These are phyloP conservation scores for Endocalyx cinctus DNA, from an alignment of 2,329 filamentous ascomycete species.

Conservation along the genomic window DNA sequence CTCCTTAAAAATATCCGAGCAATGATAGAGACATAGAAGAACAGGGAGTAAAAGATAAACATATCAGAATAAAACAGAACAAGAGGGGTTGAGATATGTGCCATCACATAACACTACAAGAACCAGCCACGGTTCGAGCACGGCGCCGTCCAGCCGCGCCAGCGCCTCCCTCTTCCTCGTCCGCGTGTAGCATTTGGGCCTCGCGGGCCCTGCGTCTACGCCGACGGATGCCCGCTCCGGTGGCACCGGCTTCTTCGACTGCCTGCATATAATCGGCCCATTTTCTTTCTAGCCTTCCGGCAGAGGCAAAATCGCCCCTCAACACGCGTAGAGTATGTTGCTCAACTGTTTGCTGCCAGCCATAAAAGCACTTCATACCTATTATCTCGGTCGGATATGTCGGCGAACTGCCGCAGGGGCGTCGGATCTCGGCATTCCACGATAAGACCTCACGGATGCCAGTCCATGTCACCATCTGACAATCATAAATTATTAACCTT, in stretches of 20 bases:
- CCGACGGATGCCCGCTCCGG: conserved; percentile 61
- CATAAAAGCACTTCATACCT: conserved; percentile 87
- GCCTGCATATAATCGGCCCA: conserved; percentile 96
- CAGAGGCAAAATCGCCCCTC: conserved; percentile 68
- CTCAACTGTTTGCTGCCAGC: conserved; percentile 90
- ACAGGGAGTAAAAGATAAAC: too few relatives aligned
- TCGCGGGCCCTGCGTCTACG: conserved; percentile 74
- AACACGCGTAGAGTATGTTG: conserved; percentile 87
- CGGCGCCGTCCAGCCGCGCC: conserved; percentile 51
- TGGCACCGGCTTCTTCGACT: conserved; percentile 73
- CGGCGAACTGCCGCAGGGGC: conserved; percentile 35
- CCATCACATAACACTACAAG: conserved; percentile 65
- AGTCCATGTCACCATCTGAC: conserved; percentile 86
- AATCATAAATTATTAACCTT: conserved; percentile 82
- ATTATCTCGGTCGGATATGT: conserved; percentile 76
- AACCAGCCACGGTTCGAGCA: conserved; percentile 56
- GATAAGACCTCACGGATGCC: conserved; percentile 83
- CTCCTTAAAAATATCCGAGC: too few relatives aligned
- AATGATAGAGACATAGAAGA: too few relatives aligned
- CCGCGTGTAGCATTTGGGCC: conserved; percentile 72
- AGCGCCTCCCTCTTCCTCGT: conserved; percentile 69
- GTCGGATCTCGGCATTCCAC: conserved; percentile 71
- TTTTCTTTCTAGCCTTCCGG: conserved; percentile 76
- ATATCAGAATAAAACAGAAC: too few relatives aligned
- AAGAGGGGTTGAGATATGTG: too few relatives aligned